Evolutionary conservation across 441 rosid species (phyloP), one percentile per base, ranked within the genome.

Genomic region (Theobroma grandiflorum): DNA sequence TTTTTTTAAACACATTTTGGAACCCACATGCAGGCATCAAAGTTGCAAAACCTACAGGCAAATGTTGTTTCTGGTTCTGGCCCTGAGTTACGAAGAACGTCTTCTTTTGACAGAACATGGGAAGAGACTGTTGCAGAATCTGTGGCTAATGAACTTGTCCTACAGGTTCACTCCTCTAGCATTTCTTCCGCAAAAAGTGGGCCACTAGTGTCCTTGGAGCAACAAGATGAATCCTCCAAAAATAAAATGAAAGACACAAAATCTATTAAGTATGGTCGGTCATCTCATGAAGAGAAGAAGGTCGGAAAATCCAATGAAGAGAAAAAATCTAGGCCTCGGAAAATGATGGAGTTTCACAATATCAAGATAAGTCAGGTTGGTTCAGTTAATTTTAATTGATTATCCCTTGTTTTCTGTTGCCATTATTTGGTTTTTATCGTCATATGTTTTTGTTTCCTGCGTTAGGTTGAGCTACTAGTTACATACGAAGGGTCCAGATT

Each of bases 341-440:
- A 93, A 87, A 86, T 93, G 82, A 93, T 91, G 97, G 96, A 95
- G 72, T 97, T 97, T 82, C 91, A 89, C 80, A 90, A 92, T 81
- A 97, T 97, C 86, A 93, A 93, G 87, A 97, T 97, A 52, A 95
- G 99, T 83, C 99, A 97, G 99, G 99, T 97, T 76, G 62, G 84
- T 84, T 75, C 47, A 38, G 47, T 42, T 61, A 73, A 35, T 69
- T 22, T 76, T 22, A 52, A 75, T 67, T 66, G 33, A 68, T 77
- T 31, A 7, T 75, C 7, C 64, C n/a, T 53, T 42, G 42, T 42
- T 62, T 78, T 80, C 18, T 53, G 43, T 22, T 67, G 15, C 42
- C 53, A 14, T 76, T 20, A 59, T 75, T 72, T 58, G 35, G 38
- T 38, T 74, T 63, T 59, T 72, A 50, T 67, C 69, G 55, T 42